Base-by-base conservation (phyloP, 2,329 filamentous ascomycete species). In the Neofusicoccum parvum region DNA sequence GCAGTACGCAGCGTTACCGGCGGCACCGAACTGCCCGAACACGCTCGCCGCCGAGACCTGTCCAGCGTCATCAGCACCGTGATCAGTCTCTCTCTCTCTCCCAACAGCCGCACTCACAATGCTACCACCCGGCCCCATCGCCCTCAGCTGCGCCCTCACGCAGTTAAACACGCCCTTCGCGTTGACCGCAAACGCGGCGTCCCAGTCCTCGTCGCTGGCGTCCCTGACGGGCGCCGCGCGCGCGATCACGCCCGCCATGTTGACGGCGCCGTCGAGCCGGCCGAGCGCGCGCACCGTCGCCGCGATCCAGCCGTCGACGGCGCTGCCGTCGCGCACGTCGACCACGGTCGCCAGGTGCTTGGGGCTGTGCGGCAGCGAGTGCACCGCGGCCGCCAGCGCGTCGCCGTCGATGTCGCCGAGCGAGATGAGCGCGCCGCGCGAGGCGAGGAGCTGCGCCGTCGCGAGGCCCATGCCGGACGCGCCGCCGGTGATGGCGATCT, bases 241-340 rank as follows among this genome's bases (percentile, higher is more conserved):
- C 64, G 68, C 76, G 27, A 77, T 72, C 6, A 78, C 72, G 1
- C 78, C 78, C 0, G 86, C 86, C 7, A 85, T 79, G 64, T 88
- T 87, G 12, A 82, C 85, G n/a, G 85, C 83, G 5, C 84, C 82
- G 69, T 87, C 82, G 9, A 87, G 37, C 37, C 37, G 37, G 37
- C 37, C 17, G 17, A 84, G 83, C 43, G 76, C 77, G 17, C 76
- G 69, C 17, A 86, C 72, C 10, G 73, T 75, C 1, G 64, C 72
- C 10, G 81, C 80, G 53, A 86, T 80, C 85, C 85, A 87, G 15
- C 70, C 70, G 41, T 87, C 82, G 11, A 86, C 85, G 34, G 84
- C 62, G 5, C 73, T 70, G 58, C 78, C 76, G 60, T 80, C 78
- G 39, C 81, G 81, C n/a, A 87, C 76, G 67, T 87, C 83, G 34